Percentiles rank a stretch among this genome's conserved stretches.
Conservation (phyloP, 345 rosid species). For the Salix koriyanagi region DNA sequence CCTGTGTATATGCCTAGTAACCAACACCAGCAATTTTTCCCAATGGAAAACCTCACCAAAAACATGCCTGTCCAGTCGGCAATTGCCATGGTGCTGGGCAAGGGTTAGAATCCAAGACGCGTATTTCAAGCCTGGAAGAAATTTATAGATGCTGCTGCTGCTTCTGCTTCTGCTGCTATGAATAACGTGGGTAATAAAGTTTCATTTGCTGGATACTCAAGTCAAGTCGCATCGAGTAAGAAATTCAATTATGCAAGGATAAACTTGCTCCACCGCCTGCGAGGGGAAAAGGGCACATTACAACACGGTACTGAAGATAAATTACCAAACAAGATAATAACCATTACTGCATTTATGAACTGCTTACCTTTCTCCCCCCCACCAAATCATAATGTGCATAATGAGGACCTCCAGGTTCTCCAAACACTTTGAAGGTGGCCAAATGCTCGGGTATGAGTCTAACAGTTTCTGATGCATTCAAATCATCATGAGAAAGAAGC, state of each 20-base stretch:
- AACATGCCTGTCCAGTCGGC: not conserved
- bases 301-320: slow-evolving; percentile 2
- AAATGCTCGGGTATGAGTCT: slow-evolving; percentile 50
- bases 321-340: slow-evolving; percentile 12
- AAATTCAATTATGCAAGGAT: slow-evolving; percentile 74
- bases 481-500: slow-evolving; percentile 5
- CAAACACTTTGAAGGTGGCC: slow-evolving; percentile 55
- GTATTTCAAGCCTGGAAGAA: not conserved
- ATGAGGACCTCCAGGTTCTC: slow-evolving; percentile 59
- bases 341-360: slow-evolving; percentile 1
- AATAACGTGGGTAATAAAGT: not conserved
- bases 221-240: slow-evolving; percentile 50
- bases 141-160: slow-evolving; percentile 1
- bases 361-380: slow-evolving; percentile 60
- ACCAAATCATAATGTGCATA: slow-evolving; percentile 80
- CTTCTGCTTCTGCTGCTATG: not conserved
- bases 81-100: not conserved
- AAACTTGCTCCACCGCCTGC: slow-evolving; percentile 91
- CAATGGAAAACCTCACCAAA: not conserved
- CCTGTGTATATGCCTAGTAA: not conserved
- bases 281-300: slow-evolving; percentile 1
- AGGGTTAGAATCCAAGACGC: not conserved
- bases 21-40: not conserved
- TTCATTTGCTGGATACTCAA: slow-evolving; percentile 15
- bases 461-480: slow-evolving; percentile 45